A percentile compares a stretch with the other conserved stretches of the same genome.
These are phyloP conservation scores for Fraxinus latifolia DNA, from an alignment of 305 asterid genomes.

Conservation along the genomic window DNA sequence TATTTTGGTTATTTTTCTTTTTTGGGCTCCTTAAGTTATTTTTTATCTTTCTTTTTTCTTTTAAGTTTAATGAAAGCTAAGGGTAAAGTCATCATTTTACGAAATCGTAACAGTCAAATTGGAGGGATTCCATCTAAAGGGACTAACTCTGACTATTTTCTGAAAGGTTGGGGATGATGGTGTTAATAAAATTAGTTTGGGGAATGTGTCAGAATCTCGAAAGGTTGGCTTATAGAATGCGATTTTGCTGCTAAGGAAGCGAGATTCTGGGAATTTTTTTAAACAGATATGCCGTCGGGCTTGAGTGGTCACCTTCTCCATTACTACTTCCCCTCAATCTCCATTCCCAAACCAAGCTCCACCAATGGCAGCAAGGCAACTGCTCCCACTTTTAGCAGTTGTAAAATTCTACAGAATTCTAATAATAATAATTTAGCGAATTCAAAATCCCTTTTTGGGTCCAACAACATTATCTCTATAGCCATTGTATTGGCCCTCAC, in stretches of 20 bases:
- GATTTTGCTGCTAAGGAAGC: not conserved
- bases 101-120: not conserved
- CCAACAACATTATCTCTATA: slow-evolving; percentile 41
- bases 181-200: not conserved
- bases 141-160: not conserved
- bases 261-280: not conserved
- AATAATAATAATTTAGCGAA: not conserved
- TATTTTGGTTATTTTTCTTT: too few relatives aligned
- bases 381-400: not conserved
- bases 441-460: slow-evolving; percentile 29
- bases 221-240: not conserved
- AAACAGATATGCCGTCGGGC: not conserved
- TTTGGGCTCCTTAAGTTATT: too few relatives aligned
- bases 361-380: slow-evolving; percentile 9
- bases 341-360: slow-evolving; percentile 27
- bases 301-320: slow-evolving; percentile 23
- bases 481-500: slow-evolving; percentile 52
- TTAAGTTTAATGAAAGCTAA: too few relatives aligned
- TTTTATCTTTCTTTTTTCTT: too few relatives aligned
- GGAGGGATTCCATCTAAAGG: not conserved
- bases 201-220: not conserved
- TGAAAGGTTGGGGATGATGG: not conserved
- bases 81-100: not conserved
- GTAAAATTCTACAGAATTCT: not conserved
- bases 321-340: slow-evolving; percentile 18